phyloP scores from a whole-genome alignment of 2,329 filamentous ascomycete genomes.

The Microdochium trichocladiopsis region DNA sequence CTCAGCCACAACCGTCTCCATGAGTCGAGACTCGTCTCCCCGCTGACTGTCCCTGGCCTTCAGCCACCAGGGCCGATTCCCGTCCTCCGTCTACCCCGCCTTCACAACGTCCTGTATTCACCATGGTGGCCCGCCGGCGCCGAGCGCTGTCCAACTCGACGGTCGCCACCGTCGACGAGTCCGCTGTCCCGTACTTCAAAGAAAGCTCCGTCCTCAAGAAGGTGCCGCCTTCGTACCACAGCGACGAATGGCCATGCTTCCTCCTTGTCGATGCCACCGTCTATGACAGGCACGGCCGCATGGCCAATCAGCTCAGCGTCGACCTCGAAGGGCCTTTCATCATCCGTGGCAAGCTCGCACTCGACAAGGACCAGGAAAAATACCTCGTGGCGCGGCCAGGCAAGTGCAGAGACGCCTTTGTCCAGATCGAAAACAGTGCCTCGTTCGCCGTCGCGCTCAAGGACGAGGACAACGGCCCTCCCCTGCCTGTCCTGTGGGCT shows the following conservation, averaged over 20 bases:
- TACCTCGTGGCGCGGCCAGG: slow-evolving; percentile 22
- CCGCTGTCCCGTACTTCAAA: slow-evolving; percentile 19
- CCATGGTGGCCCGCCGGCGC: slow-evolving; percentile 4
- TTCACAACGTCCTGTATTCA: neutral
- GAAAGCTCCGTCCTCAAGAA: slow-evolving; percentile 29
- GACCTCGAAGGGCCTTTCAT: slow-evolving; percentile 53
- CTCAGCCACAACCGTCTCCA: no score
- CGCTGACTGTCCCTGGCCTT: no score
- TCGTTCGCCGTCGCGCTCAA: slow-evolving; percentile 47
- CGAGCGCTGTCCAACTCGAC: slow-evolving; percentile 38
- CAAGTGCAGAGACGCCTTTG: slow-evolving; percentile 21
- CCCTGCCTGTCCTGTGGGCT: slow-evolving; percentile 55
- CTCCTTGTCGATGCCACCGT: slow-evolving; percentile 54
- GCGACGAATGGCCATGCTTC: slow-evolving; percentile 54
- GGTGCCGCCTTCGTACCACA: slow-evolving; percentile 20
- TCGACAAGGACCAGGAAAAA: slow-evolving; percentile 33
- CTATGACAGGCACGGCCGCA: slow-evolving; percentile 44
- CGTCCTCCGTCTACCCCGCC: neutral
- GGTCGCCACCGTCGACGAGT: slow-evolving; percentile 32
- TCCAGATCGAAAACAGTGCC: slow-evolving; percentile 46
- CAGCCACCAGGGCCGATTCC: no score
- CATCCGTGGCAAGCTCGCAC: slow-evolving; percentile 51
- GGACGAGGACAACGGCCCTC: slow-evolving; percentile 28
- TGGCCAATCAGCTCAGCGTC: slow-evolving; percentile 55
- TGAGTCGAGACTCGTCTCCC: no score